A percentile compares a stretch with the other conserved stretches of the same genome.
These are phyloP conservation scores for Tulasnella sp. DNA, from an alignment of 768 basidiomycete species.

Conservation along the genomic window DNA sequence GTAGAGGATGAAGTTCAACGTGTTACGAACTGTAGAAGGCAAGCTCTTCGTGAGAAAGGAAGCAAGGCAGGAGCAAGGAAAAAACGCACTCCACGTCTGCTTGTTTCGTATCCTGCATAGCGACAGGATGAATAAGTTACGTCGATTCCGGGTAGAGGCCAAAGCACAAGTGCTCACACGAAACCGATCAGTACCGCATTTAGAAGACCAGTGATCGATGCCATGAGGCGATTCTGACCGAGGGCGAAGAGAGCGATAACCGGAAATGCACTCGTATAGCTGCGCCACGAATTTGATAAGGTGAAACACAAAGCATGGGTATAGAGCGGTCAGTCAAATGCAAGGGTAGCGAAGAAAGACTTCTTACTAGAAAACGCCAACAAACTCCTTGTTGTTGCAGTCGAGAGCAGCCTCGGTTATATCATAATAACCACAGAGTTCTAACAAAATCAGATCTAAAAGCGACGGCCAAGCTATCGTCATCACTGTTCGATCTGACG, in stretches of 20 bases:
- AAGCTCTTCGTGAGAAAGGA: background rate
- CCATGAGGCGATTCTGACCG: slow-evolving; percentile 25
- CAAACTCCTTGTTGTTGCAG: slow-evolving; percentile 28
- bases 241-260: slow-evolving; percentile 29
- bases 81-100: slow-evolving; percentile 24
- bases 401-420: slow-evolving; percentile 8
- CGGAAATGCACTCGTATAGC: slow-evolving; percentile 26
- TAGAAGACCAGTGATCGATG: slow-evolving; percentile 21
- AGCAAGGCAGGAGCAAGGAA: slow-evolving; percentile 23
- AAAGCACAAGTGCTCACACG: slow-evolving; percentile 15
- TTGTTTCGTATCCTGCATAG: slow-evolving; percentile 6
- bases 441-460: slow-evolving; percentile 1
- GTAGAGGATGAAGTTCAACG: slow-evolving; percentile 39
- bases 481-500: too few relatives aligned
- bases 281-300: slow-evolving; percentile 9
- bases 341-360: background rate
- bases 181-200: slow-evolving; percentile 25
- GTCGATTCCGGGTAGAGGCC: background rate
- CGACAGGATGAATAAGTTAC: background rate
- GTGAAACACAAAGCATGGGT: background rate
- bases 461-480: background rate
- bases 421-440: slow-evolving; percentile 23
- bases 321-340: background rate
- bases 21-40: background rate
- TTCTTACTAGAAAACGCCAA: slow-evolving; percentile 21